Evolutionary conservation across 371 early-diverging fungal genomes (phyloP).

Genomic region (Saksenaea vasiformis): DNA sequence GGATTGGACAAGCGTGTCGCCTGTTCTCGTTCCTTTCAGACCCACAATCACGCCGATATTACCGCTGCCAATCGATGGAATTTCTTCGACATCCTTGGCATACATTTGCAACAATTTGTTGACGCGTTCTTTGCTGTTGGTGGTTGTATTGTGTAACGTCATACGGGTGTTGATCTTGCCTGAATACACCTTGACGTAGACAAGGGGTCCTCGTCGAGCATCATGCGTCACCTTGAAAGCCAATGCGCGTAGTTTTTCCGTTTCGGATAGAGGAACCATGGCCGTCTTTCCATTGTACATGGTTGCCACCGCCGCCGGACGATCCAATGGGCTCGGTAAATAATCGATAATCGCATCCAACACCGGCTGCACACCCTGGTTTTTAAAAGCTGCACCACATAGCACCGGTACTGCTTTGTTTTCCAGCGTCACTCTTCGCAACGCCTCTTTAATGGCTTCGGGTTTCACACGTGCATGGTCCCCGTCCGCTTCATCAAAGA

Average conservation of each 20-base stretch:
- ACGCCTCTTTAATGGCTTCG: constrained; percentile 61
- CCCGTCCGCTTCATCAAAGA: constrained; percentile 67
- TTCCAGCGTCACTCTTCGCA: constrained; percentile 72
- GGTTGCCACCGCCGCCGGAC: constrained; percentile 65
- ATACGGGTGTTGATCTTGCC: constrained; percentile 73
- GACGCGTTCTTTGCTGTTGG: constrained; percentile 76
- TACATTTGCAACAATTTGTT: constrained; percentile 90
- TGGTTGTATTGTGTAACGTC: constrained; percentile 71
- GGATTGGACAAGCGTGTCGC: constrained; percentile 82
- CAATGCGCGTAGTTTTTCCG: constrained; percentile 74
- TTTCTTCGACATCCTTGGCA: constrained; percentile 89
- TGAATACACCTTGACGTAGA: constrained; percentile 93
- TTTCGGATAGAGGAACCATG: constrained; percentile 42
- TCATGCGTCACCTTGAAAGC: constrained; percentile 95
- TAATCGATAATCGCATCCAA: constrained; percentile 89
- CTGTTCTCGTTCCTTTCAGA: constrained; percentile 85
- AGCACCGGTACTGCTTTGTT: constrained; percentile 83
- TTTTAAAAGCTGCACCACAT: constrained; percentile 88
- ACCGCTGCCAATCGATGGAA: constrained; percentile 73
- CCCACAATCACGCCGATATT: constrained; percentile 93
- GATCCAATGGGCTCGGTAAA: constrained; percentile 80
- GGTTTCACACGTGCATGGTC: constrained; percentile 69
- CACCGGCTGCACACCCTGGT: constrained; percentile 91
- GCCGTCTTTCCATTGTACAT: constrained; percentile 34
- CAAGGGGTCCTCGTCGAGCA: constrained; percentile 81